Evolutionary conservation across 106 monocot species (phyloP).

Genomic region (Ottelia alismoides): DNA sequence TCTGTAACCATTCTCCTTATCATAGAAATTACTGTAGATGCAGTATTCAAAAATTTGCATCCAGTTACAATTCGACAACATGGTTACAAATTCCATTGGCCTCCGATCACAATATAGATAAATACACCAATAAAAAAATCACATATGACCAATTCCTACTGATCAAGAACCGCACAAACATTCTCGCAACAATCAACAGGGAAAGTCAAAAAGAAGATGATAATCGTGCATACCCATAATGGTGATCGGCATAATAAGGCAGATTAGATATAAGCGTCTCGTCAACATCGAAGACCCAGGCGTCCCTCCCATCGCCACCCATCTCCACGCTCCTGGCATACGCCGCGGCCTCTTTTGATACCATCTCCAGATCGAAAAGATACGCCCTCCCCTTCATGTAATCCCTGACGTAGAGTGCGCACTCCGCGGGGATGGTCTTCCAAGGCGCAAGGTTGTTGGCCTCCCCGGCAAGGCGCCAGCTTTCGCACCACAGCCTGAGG

Average conservation of each 20-base stretch:
- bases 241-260: constrained; percentile 4
- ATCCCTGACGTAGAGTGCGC: constrained; percentile 4
- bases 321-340: constrained; percentile 1
- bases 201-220: not conserved
- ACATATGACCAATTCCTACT: too few species aligned
- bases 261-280: constrained; percentile 18
- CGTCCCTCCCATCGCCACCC: not conserved
- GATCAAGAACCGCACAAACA: too few species aligned
- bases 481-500: constrained; percentile 17
- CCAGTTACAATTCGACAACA: too few species aligned
- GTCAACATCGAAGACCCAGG: constrained; percentile 22
- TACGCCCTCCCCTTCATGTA: constrained; percentile 13
- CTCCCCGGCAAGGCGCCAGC: constrained; percentile 15
- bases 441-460: constrained; percentile 10
- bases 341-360: not conserved
- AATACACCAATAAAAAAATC: too few species aligned
- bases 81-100: not conserved
- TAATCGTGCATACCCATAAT: not conserved
- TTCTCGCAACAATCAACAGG: not conserved
- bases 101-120: too few species aligned
- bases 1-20: too few species aligned
- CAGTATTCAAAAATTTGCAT: too few species aligned
- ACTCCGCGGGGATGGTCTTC: constrained; percentile 9
- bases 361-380: constrained; percentile 4
- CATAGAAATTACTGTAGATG: too few species aligned